Evolutionary conservation across 305 asterid genomes (phyloP).

Genomic region (Fraxinus angustifolia): DNA sequence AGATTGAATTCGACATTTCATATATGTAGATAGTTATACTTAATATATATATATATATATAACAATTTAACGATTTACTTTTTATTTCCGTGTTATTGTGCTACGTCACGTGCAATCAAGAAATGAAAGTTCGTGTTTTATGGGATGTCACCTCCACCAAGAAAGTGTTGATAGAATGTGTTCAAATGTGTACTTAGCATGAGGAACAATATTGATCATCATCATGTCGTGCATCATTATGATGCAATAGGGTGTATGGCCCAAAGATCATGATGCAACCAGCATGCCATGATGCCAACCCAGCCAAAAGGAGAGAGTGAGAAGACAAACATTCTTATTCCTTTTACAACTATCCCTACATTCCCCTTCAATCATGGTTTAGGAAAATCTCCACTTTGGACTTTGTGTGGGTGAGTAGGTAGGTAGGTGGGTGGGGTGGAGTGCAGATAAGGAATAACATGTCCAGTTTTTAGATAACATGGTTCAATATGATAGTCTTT

Average conservation of each 20-base stretch:
- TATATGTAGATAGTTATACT: neutral
- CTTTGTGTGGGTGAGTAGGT: slow-evolving; percentile 16
- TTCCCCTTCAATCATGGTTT: slow-evolving; percentile 41
- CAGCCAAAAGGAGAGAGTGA: slow-evolving; percentile 24
- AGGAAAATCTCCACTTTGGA: slow-evolving; percentile 52
- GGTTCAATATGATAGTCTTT: neutral
- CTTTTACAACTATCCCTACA: slow-evolving; percentile 28
- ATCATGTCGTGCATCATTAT: slow-evolving; percentile 47
- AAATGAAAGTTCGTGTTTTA: neutral
- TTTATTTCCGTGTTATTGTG: neutral
- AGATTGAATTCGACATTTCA: neutral
- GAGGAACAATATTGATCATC: slow-evolving; percentile 30
- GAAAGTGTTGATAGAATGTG: neutral
- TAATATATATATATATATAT: neutral
- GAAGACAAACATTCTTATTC: slow-evolving; percentile 22
- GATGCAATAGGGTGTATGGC: slow-evolving; percentile 41
- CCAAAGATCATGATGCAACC: slow-evolving; percentile 39
- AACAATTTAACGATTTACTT: neutral
- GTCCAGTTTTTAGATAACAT: neutral
- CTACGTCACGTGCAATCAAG: neutral
- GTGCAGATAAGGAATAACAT: neutral
- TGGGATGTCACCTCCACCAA: neutral
- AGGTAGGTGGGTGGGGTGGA: neutral
- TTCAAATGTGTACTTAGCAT: neutral
- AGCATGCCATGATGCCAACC: slow-evolving; percentile 45